Evolutionary conservation across 2,329 filamentous ascomycete species (phyloP), one percentile per base, ranked within the genome.

Genomic region (Neofusicoccum parvum): DNA sequence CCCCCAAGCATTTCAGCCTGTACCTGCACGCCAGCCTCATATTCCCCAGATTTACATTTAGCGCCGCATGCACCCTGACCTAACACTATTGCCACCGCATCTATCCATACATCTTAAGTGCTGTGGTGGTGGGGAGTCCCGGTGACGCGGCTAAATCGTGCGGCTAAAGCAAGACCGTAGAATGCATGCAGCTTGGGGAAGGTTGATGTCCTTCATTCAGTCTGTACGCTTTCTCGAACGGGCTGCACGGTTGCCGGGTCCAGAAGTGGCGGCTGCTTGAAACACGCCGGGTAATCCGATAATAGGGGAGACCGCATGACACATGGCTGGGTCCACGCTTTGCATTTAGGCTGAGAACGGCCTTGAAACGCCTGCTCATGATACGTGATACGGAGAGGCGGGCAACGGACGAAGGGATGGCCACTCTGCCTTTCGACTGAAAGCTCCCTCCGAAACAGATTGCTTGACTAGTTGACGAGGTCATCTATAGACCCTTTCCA

Each of bases 221-320:
- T 36, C n/a, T 37, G n/a, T 3, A 14, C 10, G 17, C 34, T 39
- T 20, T 17, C 27, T 32, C 20, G 43, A 37, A 39, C 11, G 12
- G 12, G 27, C 17, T 23, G 10, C 17, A 37, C 3, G 15, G 12
- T 15, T 10, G 23, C n/a, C 20, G 43, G 34, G 43, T 15, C 56
- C 32, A 49, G 56, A 39, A n/a, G 56, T 39, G 56, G 56, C 56
- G 56, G n/a, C 23, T 32, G 15, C 41, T 20, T 60, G 56, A 60
- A 60, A 60, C 56, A n/a, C 15, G 43, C 56, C 56, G 41, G 56
- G n/a, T 60, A 60, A 60, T 60, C 41, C n/a, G 45, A 27, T 17
- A 46, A 48, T 37, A 48, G 43, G 10, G n/a, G 56, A 48, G 53
- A 11, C 43, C 27, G 41, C 41, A 59, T 59, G n/a, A 59, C 41